These are phyloP conservation scores for Oenanthe sinensis DNA, from an alignment of 129 eudicot genomes.

Conservation along the genomic window DNA sequence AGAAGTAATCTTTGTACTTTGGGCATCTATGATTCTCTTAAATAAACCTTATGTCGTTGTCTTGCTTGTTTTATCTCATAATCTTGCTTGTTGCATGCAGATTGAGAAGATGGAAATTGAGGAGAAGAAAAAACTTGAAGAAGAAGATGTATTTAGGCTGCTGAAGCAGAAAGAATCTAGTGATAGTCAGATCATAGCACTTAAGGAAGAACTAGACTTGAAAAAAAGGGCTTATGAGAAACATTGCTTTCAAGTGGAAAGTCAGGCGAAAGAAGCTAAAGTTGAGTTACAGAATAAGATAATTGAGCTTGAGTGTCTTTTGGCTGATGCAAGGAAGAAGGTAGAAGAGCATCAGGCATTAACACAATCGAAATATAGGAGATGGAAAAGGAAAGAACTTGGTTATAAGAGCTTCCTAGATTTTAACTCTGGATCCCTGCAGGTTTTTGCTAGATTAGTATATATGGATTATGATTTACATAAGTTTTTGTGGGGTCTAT, in stretches of 20 bases:
- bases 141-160: conserved; percentile 38
- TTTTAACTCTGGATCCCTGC: conserved; percentile 49
- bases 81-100: conserved; percentile 22
- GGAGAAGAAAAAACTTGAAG: conserved; percentile 58
- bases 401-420: conserved; percentile 52
- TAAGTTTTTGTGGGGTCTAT: not conserved
- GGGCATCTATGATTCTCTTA: not conserved
- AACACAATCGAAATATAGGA: conserved; percentile 43
- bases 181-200: conserved; percentile 30
- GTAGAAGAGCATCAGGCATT: conserved; percentile 61
- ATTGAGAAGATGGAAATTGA: conserved; percentile 50
- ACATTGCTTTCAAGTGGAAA: conserved; percentile 34
- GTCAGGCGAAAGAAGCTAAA: conserved; percentile 33
- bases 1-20: too few species aligned
- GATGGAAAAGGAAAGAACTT: conserved; percentile 65
- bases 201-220: conserved; percentile 39
- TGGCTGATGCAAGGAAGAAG: conserved; percentile 48
- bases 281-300: conserved; percentile 49
- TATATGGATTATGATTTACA: too few species aligned
- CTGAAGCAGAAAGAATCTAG: conserved; percentile 40
- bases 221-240: conserved; percentile 32
- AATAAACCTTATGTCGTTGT: not conserved
- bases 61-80: not conserved
- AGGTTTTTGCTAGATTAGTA: conserved; percentile 29
- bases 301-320: conserved; percentile 41